Evolutionary conservation across 2,329 filamentous ascomycete species (phyloP).

Genomic region (Catunica adiposa): DNA sequence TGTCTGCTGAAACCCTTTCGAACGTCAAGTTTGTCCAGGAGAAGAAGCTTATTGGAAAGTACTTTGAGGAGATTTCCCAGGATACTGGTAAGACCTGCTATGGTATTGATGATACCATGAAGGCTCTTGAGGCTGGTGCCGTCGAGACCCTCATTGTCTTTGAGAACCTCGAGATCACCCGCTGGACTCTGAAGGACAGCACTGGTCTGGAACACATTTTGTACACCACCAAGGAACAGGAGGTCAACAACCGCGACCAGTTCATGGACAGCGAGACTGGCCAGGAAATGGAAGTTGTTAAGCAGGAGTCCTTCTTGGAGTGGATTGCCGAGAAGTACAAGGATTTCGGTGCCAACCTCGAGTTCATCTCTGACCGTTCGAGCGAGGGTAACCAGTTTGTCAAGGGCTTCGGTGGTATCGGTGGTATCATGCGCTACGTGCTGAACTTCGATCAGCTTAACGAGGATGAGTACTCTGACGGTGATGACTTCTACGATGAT

Average conservation of each 20-base stretch:
- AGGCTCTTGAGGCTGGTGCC: constrained; percentile 88
- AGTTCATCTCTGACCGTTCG: constrained; percentile 95
- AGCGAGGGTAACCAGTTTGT: constrained; percentile 99
- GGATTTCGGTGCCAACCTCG: constrained; percentile 85
- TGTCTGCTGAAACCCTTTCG: constrained; percentile 84
- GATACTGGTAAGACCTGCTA: constrained; percentile 96
- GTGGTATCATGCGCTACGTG: constrained; percentile 94
- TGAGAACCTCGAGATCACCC: constrained; percentile 89
- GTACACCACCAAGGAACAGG: constrained; percentile 64
- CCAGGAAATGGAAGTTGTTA: constrained; percentile 88
- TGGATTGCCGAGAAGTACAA: constrained; percentile 99
- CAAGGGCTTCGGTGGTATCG: constrained; percentile 97
- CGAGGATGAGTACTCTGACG: constrained; percentile 39
- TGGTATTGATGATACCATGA: constrained; percentile 92
- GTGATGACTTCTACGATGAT: constrained; percentile 86
- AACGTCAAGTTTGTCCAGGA: constrained; percentile 99
- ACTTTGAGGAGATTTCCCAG: constrained; percentile 98
- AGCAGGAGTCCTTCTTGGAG: constrained; percentile 88
- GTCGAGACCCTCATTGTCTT: constrained; percentile 91
- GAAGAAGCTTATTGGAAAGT: constrained; percentile 98
- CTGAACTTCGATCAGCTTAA: constrained; percentile 99
- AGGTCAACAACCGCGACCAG: constrained; percentile 58
- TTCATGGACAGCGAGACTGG: constrained; percentile 95
- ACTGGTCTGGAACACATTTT: constrained; percentile 56
- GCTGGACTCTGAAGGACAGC: constrained; percentile 75